Conservation (phyloP, 164 flowering plant species). For the Stephania yunnanensis region DNA sequence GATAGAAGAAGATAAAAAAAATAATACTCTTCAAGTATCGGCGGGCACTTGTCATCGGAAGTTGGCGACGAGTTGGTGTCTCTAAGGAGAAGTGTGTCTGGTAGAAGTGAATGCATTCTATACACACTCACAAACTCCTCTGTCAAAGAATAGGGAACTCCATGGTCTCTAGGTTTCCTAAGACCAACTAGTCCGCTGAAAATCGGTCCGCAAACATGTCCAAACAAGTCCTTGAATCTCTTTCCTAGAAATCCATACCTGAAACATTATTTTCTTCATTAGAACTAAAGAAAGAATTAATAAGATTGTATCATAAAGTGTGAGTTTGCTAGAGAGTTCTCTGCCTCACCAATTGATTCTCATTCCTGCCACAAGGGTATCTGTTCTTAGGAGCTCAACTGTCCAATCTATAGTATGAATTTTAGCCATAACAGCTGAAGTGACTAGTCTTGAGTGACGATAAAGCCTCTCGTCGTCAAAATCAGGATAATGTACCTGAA, state of each 20-base stretch:
- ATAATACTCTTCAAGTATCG: conserved; percentile 24
- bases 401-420: conserved; percentile 59
- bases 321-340: no score
- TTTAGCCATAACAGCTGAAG: conserved; percentile 53
- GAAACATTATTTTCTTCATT: not conserved
- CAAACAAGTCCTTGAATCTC: conserved; percentile 38
- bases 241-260: conserved; percentile 58
- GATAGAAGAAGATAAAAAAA: not conserved
- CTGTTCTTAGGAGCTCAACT: conserved; percentile 38
- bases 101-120: conserved; percentile 47
- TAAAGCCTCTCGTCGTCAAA: conserved; percentile 41
- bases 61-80: conserved; percentile 19
- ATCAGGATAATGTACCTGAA: conserved; percentile 29
- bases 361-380: conserved; percentile 41
- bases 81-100: conserved; percentile 29
- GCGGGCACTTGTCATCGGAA: conserved; percentile 22
- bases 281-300: not conserved
- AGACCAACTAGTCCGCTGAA: conserved; percentile 45
- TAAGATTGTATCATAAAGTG: no score
- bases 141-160: conserved; percentile 46
- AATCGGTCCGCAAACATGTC: conserved; percentile 27
- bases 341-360: conserved; percentile 37
- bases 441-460: conserved; percentile 42
- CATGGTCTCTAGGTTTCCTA: conserved; percentile 37
- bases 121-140: conserved; percentile 49